Conservation (phyloP, 2,329 filamentous ascomycete genomes). For the Cercospora janseana region DNA sequence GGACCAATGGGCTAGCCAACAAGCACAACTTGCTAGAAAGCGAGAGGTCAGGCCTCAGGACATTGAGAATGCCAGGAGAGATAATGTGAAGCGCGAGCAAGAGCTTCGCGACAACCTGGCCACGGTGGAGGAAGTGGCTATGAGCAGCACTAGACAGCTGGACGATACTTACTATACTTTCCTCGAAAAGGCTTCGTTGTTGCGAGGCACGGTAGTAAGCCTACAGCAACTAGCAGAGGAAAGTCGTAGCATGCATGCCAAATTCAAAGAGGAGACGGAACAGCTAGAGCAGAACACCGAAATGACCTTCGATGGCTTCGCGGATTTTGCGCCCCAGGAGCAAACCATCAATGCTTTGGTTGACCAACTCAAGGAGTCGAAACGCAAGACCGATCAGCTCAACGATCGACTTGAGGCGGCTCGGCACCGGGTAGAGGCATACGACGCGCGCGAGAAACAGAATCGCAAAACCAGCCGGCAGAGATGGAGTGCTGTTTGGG, state of each 20-base stretch:
- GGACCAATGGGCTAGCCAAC: conserved; percentile 23
- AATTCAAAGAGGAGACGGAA: conserved; percentile 59
- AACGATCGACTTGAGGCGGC: conserved; percentile 64
- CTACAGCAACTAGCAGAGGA: conserved; percentile 66
- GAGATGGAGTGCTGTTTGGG: conserved; percentile 34
- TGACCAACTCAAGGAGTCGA: conserved; percentile 59
- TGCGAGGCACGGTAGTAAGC: conserved; percentile 63
- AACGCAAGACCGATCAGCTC: conserved; percentile 59
- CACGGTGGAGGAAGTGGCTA: conserved; percentile 53
- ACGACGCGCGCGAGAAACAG: conserved; percentile 65
- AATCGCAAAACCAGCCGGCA: conserved; percentile 61
- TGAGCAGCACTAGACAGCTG: conserved; percentile 63
- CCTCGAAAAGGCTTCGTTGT: conserved; percentile 63
- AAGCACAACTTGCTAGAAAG: conserved; percentile 20
- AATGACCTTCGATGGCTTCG: conserved; percentile 59
- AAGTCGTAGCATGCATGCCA: conserved; percentile 46
- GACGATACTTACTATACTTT: conserved; percentile 74
- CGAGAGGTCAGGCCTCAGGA: conserved; percentile 41
- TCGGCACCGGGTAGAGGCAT: conserved; percentile 62
- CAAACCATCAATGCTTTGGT: conserved; percentile 62
- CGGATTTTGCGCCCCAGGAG: conserved; percentile 65
- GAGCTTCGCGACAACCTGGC: conserved; percentile 44
- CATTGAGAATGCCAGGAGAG: conserved; percentile 40
- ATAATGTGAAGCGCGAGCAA: conserved; percentile 41
- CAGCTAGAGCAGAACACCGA: conserved; percentile 61